Evolutionary conservation across 176 grass and related monocot genomes (phyloP).

Genomic region (Carex littledalei): DNA sequence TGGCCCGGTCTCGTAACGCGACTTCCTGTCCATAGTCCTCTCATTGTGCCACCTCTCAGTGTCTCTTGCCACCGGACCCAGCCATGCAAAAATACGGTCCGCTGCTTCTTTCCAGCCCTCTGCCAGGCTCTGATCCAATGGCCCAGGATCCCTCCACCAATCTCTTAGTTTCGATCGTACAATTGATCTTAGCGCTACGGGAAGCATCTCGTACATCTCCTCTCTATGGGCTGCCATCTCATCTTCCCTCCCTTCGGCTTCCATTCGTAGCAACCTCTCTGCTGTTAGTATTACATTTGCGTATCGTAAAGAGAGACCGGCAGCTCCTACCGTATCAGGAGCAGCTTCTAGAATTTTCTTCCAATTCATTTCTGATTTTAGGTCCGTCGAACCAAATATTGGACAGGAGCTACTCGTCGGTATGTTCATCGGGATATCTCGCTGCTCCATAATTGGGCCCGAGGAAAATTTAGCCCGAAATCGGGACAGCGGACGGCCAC

Average conservation of each 20-base stretch:
- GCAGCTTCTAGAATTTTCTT: conserved; percentile 47
- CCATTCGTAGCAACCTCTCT: conserved; percentile 60
- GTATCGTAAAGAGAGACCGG: conserved; percentile 74
- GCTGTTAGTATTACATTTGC: conserved; percentile 63
- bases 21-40: conserved; percentile 76
- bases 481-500: conserved; percentile 23
- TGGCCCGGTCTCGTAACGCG: conserved; percentile 49
- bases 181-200: conserved; percentile 49
- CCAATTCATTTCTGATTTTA: conserved; percentile 34
- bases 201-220: conserved; percentile 91
- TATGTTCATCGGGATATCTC: conserved; percentile 28
- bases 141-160: conserved; percentile 67
- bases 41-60: conserved; percentile 76
- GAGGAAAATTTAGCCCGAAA: conserved; percentile 42
- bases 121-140: conserved; percentile 55
- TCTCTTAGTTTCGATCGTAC: conserved; percentile 77
- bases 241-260: conserved; percentile 47
- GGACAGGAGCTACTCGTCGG: conserved; percentile 61
- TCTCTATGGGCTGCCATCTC: conserved; percentile 45
- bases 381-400: conserved; percentile 31
- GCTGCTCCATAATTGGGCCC: conserved; percentile 50
- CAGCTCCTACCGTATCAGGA: conserved; percentile 43
- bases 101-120: conserved; percentile 80
- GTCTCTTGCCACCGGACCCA: conserved; percentile 66
- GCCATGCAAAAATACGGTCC: conserved; percentile 63